Percentiles rank a stretch among this genome's conserved stretches.
phyloP scores from a whole-genome alignment of 768 basidiomycete genomes.

The Trametes punicea region DNA sequence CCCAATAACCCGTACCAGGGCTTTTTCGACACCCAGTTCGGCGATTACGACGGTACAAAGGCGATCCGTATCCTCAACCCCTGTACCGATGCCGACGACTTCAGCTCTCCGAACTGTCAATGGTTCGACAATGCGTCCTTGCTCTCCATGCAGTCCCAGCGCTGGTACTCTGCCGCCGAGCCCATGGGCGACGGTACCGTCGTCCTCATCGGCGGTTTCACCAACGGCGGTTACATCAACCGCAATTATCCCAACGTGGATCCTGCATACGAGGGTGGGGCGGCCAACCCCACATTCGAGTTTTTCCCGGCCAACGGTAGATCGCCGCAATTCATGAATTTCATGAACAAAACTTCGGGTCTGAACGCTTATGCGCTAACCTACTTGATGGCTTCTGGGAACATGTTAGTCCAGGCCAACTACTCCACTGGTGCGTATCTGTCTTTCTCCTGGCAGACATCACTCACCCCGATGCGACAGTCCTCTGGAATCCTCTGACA shows the following conservation, averaged over 20 bases:
- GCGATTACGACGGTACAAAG: conserved; percentile 77
- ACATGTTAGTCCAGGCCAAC: conserved; percentile 82
- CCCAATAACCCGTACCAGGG: conserved; percentile 43
- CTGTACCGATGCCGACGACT: conserved; percentile 47
- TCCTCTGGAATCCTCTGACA: conserved; percentile 48
- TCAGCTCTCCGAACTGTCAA: conserved; percentile 46
- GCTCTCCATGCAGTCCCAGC: conserved; percentile 61
- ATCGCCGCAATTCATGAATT: conserved; percentile 51
- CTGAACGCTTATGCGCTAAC: conserved; percentile 76
- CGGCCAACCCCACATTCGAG: conserved; percentile 79
- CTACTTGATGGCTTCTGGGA: conserved; percentile 72
- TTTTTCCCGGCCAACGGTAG: conserved; percentile 67
- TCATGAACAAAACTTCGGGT: conserved; percentile 70
- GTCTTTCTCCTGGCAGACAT: conserved; percentile 3
- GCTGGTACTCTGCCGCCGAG: conserved; percentile 82
- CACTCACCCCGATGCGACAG: conserved; percentile 25
- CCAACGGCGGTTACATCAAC: conserved; percentile 77
- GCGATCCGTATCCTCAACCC: conserved; percentile 82
- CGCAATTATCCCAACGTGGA: conserved; percentile 68
- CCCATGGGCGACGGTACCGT: conserved; percentile 72
- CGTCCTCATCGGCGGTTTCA: conserved; percentile 78
- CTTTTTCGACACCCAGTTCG: conserved; percentile 61
- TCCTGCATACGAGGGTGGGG: conserved; percentile 59
- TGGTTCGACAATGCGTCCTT: conserved; percentile 69
- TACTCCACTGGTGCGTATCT: conserved; percentile 60